Evolutionary conservation across 306 rosid species (phyloP), one percentile per base, ranked within the genome.

Genomic region (Senna siamea): DNA sequence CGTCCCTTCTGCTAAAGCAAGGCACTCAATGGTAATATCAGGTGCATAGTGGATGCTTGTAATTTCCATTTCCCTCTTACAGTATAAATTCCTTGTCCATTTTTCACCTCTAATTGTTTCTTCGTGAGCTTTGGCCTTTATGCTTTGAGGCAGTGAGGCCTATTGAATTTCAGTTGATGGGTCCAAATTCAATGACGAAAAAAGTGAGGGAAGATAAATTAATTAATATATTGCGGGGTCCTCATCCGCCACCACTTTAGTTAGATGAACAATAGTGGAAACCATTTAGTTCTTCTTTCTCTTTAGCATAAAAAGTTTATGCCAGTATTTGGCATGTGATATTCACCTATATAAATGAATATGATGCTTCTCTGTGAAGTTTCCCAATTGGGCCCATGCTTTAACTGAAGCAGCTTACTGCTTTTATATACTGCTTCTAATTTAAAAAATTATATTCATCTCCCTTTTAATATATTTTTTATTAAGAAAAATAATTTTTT

Each of bases 201-300:
- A 41, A 51, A 40, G 37, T 48, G 10, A 41, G 18, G 9, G 17
- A 35, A 11, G 68, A 67, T 46, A 20, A 43, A 38, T 15, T n/a
- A n/a, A n/a, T n/a, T n/a, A 37, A 37, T 26, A 37, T 37, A 37
- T 37, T 5, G 30, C 13, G 32, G 79, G 68, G 74, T 67, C 74
- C 68, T 26, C 30, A 26, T 44, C 30, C 38, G 34, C 26, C 30
- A 46, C 59, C 53, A 19, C 69, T 67, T 48, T 58, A 18, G 69
- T 67, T 76, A 47, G 74, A 76, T 67, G 51, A 69, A 58, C 37
- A 53, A 47, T 19, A 69, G 51, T 53, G 61, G 74, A 69, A 69
- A 69, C 35, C 14, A 53, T 37, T 54, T 53, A 37, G 43, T 14
- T 6, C 23, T 12, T 35, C 74, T 69, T 53, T 69, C 20, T 51